Conservation (phyloP, 1,139 yeast species). For the Dujonia santamariae region DNA sequence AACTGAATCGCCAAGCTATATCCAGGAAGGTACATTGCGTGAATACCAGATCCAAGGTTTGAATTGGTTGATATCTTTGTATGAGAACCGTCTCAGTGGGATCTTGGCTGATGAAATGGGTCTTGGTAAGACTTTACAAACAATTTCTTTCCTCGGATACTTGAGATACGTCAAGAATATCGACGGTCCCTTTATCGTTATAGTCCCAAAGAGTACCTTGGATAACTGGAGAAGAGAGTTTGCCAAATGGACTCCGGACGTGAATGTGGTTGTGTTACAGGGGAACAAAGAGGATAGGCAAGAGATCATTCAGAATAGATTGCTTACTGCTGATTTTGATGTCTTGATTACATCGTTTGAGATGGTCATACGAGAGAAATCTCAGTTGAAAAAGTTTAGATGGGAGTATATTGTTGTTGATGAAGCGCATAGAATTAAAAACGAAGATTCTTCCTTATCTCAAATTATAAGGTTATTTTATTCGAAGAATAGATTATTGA, state of each 20-base stretch:
- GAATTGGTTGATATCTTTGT: conserved; percentile 84
- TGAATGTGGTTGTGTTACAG: conserved; percentile 61
- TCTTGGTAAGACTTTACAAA: conserved; percentile 90
- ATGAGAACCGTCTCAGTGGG: conserved; percentile 83
- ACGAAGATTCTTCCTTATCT: conserved; percentile 70
- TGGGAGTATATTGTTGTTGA: conserved; percentile 79
- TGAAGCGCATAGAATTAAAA: conserved; percentile 80
- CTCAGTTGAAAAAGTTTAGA: conserved; percentile 57
- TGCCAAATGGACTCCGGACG: conserved; percentile 76
- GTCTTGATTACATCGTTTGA: conserved; percentile 74
- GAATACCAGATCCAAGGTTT: conserved; percentile 92
- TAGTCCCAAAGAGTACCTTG: conserved; percentile 76
- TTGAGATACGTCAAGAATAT: conserved; percentile 57
- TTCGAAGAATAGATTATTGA: conserved; percentile 64
- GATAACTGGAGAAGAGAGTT: conserved; percentile 82
- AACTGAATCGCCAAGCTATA: conserved; percentile 61
- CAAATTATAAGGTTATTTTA: conserved; percentile 74
- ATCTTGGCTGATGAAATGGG: conserved; percentile 99
- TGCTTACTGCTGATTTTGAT: conserved; percentile 66
- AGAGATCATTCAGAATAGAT: conserved; percentile 45
- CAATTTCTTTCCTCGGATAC: conserved; percentile 79
- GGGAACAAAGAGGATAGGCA: conserved; percentile 71
- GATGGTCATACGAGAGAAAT: conserved; percentile 71
- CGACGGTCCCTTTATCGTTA: conserved; percentile 70
- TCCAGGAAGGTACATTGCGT: conserved; percentile 57